Percentiles rank a stretch among this genome's conserved stretches.
Conservation (phyloP, 1,284 basidiomycete genomes). For the Chondrostereum purpureum region DNA sequence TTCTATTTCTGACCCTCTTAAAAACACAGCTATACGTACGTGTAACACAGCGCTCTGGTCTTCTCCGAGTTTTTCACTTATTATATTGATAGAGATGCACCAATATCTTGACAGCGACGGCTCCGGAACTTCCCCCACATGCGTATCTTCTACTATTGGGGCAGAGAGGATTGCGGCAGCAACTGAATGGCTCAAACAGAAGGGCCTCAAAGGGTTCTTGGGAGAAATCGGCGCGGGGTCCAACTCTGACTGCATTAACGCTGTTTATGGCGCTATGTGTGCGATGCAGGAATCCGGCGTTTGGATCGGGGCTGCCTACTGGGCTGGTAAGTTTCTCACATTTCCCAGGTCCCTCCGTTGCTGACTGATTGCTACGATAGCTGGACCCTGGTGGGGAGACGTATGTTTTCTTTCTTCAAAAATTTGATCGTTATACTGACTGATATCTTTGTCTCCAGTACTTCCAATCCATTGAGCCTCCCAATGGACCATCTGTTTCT, state of each 20-base stretch:
- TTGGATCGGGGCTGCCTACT: constrained; percentile 37
- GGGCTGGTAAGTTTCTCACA: constrained; percentile 1
- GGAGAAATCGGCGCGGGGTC: constrained; percentile 59
- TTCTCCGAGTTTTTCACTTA: no score
- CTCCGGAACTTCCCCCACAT: constrained; percentile 48
- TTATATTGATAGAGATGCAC: constrained; percentile 21
- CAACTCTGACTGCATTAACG: constrained; percentile 27
- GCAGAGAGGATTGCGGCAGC: constrained; percentile 49
- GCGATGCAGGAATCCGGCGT: constrained; percentile 52
- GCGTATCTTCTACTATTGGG: constrained; percentile 55
- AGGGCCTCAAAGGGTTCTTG: constrained; percentile 58
- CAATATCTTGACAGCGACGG: constrained; percentile 65
- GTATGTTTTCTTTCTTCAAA: constrained; percentile 28
- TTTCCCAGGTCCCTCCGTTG: neutral
- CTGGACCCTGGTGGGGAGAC: constrained; percentile 55
- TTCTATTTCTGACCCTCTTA: constrained; percentile 49
- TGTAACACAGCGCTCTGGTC: no score
- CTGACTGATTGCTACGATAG: constrained; percentile 40
- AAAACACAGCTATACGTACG: constrained; percentile 32
- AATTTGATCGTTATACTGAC: neutral
- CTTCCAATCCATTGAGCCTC: constrained; percentile 60
- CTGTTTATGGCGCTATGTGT: constrained; percentile 48
- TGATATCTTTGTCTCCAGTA: constrained; percentile 32
- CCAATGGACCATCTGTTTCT: constrained; percentile 45
- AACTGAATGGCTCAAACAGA: constrained; percentile 51